Evolutionary conservation across 306 rosid species (phyloP).

Genomic region (Alnus rubra): DNA sequence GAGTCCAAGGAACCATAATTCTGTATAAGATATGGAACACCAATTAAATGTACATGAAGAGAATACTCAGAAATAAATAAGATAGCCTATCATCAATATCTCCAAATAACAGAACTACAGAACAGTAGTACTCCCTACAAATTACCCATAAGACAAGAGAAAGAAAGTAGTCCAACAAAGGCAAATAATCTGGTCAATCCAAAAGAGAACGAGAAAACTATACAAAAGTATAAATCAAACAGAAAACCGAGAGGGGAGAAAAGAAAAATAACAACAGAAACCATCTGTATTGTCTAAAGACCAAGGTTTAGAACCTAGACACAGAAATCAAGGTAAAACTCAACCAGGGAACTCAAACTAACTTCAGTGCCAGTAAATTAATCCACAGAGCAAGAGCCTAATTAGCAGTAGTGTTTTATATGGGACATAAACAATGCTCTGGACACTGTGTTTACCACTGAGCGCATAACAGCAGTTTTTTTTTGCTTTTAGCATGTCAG

Average conservation of each 20-base stretch:
- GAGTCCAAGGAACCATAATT: conserved; percentile 72
- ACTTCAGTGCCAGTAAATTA: not conserved
- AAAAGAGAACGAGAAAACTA: conserved; percentile 1
- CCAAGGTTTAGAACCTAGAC: conserved; percentile 6
- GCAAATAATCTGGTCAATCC: not conserved
- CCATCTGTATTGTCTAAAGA: not conserved
- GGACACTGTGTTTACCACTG: not conserved
- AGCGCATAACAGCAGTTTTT: not conserved
- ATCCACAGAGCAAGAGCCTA: not conserved
- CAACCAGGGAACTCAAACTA: not conserved
- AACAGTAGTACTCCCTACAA: not conserved
- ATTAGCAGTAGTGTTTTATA: not conserved
- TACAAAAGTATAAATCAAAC: not conserved
- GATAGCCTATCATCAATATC: not conserved
- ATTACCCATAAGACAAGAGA: not conserved
- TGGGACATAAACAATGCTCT: not conserved
- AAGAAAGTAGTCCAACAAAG: conserved; percentile 2
- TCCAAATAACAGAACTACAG: conserved; percentile 11
- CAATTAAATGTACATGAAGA: conserved; percentile 13
- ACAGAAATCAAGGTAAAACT: conserved; percentile 1
- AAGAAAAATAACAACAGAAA: conserved; percentile 1
- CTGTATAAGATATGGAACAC: conserved; percentile 41
- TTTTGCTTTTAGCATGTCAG: not conserved
- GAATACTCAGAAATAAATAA: conserved; percentile 5
- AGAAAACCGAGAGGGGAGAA: conserved; percentile 8